A percentile compares a stretch with the other conserved stretches of the same genome.
phyloP scores from a whole-genome alignment of 108 stramenopile species.

The Thalassiosira profunda region DNA sequence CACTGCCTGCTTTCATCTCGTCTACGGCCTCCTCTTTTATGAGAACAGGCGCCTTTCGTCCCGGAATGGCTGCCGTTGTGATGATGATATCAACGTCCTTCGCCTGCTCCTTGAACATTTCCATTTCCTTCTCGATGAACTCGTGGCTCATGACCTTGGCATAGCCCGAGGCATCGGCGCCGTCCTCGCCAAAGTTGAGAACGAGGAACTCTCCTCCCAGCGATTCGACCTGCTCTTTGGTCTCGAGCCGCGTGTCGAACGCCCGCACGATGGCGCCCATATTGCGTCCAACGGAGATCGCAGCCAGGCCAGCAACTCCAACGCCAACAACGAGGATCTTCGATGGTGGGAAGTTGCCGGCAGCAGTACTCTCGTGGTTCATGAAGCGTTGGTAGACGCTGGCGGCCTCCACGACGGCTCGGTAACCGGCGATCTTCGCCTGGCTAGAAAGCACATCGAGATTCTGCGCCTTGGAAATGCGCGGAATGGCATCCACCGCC shows the following conservation, averaged over 20 bases:
- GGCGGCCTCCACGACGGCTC: slow-evolving; percentile 89
- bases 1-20: slow-evolving; percentile 75
- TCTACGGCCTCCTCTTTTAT: slow-evolving; percentile 89
- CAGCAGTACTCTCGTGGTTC: slow-evolving; percentile 91
- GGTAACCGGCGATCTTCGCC: slow-evolving; percentile 94
- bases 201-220: slow-evolving; percentile 88
- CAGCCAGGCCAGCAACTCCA: slow-evolving; percentile 92
- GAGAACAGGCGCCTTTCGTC: slow-evolving; percentile 80
- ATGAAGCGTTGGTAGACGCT: slow-evolving; percentile 83
- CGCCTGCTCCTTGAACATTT: slow-evolving; percentile 76
- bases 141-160: slow-evolving; percentile 93
- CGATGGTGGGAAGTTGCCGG: slow-evolving; percentile 83
- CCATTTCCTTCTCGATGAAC: slow-evolving; percentile 74
- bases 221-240: slow-evolving; percentile 91
- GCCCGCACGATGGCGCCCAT: slow-evolving; percentile 92
- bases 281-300: slow-evolving; percentile 86
- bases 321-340: slow-evolving; percentile 92
- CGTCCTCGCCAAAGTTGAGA: slow-evolving; percentile 61
- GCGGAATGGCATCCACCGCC: slow-evolving; percentile 72
- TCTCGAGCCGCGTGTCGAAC: slow-evolving; percentile 89
- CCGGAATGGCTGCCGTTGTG: slow-evolving; percentile 93
- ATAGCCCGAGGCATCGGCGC: slow-evolving; percentile 73
- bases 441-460: slow-evolving; percentile 85
- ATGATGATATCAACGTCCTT: slow-evolving; percentile 84
- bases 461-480: slow-evolving; percentile 86